phyloP scores from a whole-genome alignment of 768 basidiomycete species.

The Suillus fuscotomentosus region DNA sequence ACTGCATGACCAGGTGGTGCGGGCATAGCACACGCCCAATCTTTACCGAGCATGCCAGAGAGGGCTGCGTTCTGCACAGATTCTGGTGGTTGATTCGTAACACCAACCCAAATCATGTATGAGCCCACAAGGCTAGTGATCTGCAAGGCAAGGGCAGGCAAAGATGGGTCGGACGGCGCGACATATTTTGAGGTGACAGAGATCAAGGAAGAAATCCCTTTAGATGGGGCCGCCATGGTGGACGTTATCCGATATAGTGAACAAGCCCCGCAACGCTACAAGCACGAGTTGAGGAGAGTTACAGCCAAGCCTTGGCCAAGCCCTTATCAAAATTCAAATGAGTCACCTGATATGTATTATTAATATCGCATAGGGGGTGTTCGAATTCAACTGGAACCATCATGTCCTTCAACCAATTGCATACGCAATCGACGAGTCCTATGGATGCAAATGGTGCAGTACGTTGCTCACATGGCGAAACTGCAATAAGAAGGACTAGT shows the following conservation, averaged over 20 bases:
- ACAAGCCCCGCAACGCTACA: background rate
- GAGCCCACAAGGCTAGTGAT: constrained; percentile 66
- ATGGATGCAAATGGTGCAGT: constrained; percentile 30
- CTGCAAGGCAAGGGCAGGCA: constrained; percentile 64
- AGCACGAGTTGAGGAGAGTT: background rate
- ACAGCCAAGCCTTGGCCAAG: background rate
- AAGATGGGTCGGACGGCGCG: constrained; percentile 45
- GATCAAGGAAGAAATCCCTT: constrained; percentile 23
- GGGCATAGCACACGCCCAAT: constrained; percentile 88
- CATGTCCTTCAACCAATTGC: constrained; percentile 13
- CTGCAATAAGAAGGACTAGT: constrained; percentile 26
- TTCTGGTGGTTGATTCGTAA: constrained; percentile 45
- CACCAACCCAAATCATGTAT: constrained; percentile 83
- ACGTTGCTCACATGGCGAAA: constrained; percentile 34
- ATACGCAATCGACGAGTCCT: constrained; percentile 22
- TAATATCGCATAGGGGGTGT: constrained; percentile 1
- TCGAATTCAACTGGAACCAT: background rate
- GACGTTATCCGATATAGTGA: background rate
- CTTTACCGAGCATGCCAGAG: constrained; percentile 59
- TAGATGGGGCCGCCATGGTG: background rate
- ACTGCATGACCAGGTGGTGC: constrained; percentile 25
- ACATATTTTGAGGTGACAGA: constrained; percentile 49
- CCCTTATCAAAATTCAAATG: background rate
- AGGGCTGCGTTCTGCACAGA: constrained; percentile 47
- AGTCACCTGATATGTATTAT: constrained; percentile 20